Base-by-base conservation (phyloP, 257 asterid genomes). In the Petrea volubilis region DNA sequence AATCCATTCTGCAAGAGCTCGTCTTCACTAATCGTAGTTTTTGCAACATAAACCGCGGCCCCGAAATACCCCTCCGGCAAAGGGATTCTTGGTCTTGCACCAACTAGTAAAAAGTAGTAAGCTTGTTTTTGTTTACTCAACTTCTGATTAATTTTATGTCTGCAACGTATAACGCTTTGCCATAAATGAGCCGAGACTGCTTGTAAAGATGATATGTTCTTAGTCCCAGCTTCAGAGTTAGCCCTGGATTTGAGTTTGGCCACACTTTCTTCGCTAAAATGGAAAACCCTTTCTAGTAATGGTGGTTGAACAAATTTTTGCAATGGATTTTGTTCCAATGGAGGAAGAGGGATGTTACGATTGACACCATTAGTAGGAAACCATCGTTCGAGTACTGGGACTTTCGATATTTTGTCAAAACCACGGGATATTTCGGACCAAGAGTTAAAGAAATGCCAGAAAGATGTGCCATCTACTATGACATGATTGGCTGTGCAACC, bases 401-500 rank as follows among this genome's bases (percentile, higher is more conserved):
- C 49, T 62, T 72, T 77, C 1, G 82, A 73, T 0, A 79, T 57
- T 0, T 36, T 59, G 15, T 63, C 63, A 3, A 6, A 27, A 3
- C 77, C n/a, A n/a, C n/a, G n/a, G n/a, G n/a, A n/a, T n/a, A n/a
- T n/a, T n/a, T n/a, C n/a, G n/a, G n/a, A n/a, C 79, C 93, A 84
- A 1, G 83, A 77, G 44, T 72, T 80, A 63, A 85, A 23, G 75
- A 88, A 85, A 55, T 79, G 85, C 91, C 88, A 88, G 38, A 83
- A 80, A 1, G 89, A 68, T 1, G 78, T 57, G 23, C 88, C 88
- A 28, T 86, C 89, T 0, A 53, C 67, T 7, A 82, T 65, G 6
- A 58, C 67, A 41, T 86, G 90, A 29, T 88, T 88, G 4, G 77
- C 66, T 4, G 85, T 71, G 67, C 82, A 71, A 2, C 77, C 81